These are phyloP conservation scores for Cyclaneusma minus DNA, from an alignment of 2,329 filamentous ascomycete species.

Conservation along the genomic window DNA sequence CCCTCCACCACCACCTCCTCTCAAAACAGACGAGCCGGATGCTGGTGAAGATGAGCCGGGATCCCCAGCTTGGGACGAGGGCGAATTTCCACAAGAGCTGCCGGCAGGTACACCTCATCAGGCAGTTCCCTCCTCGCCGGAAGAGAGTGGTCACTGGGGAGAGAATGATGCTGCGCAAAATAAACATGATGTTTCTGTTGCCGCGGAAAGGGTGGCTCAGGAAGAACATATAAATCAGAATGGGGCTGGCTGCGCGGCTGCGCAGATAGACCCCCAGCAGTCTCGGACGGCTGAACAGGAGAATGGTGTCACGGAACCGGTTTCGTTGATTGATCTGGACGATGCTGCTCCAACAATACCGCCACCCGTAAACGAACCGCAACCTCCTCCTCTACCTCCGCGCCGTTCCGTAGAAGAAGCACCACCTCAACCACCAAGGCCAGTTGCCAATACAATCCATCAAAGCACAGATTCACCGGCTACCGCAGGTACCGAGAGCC, in stretches of 20 bases:
- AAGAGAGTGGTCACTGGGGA: slow-evolving; percentile 15
- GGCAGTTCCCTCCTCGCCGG: slow-evolving; percentile 8
- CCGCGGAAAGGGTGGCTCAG: slow-evolving; percentile 1
- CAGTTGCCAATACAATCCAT: slow-evolving; percentile 6
- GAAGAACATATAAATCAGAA: background rate
- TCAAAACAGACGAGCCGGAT: slow-evolving; percentile 16
- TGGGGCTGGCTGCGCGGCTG: background rate
- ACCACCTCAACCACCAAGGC: slow-evolving; percentile 13
- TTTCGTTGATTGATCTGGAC: background rate
- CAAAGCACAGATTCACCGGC: slow-evolving; percentile 7
- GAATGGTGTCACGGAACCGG: background rate
- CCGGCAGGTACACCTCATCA: slow-evolving; percentile 7
- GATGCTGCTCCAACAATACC: background rate
- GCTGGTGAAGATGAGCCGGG: slow-evolving; percentile 17
- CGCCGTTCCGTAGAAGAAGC: slow-evolving; percentile 9
- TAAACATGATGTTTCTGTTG: background rate
- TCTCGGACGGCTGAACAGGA: background rate
- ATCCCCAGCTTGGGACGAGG: slow-evolving; percentile 1
- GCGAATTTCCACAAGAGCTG: slow-evolving; percentile 8
- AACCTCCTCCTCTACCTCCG: slow-evolving; percentile 14
- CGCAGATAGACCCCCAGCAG: background rate
- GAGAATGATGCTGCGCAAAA: slow-evolving; percentile 8
- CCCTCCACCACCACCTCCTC: slow-evolving; percentile 9
- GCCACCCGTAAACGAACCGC: slow-evolving; percentile 5
- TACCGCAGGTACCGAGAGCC: no score